Conservation (phyloP, 2,329 filamentous ascomycete species). For the Diaporthe sp. region DNA sequence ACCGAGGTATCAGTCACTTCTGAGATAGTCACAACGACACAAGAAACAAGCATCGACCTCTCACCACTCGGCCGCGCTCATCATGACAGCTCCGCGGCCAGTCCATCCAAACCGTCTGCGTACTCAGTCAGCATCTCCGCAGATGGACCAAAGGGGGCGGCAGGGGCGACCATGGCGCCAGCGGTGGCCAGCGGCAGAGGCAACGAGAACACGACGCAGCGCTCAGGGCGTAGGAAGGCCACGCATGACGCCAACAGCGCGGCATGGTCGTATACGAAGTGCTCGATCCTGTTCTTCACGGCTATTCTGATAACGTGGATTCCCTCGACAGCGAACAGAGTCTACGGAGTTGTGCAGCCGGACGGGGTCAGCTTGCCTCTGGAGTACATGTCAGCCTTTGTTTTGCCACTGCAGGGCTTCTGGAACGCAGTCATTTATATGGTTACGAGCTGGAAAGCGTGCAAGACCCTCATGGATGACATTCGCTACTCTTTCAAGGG, state of each 20-base stretch:
- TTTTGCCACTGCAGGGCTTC: conserved; percentile 85
- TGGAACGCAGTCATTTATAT: conserved; percentile 88
- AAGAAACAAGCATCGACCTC: conserved; percentile 50
- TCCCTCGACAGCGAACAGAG: conserved; percentile 81
- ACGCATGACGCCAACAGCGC: conserved; percentile 71
- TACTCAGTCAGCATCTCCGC: conserved; percentile 66
- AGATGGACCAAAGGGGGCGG: neutral
- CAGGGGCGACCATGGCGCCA: neutral
- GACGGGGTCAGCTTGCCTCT: conserved; percentile 68
- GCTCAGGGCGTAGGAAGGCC: conserved; percentile 51
- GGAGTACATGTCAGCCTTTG: conserved; percentile 78
- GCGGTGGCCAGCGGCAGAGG: conserved; percentile 15
- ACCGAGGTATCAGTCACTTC: conserved; percentile 76
- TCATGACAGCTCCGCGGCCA: conserved; percentile 3
- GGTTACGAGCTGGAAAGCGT: conserved; percentile 76
- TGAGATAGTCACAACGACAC: conserved; percentile 55
- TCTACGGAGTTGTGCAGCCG: conserved; percentile 76
- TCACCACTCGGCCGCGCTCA: conserved; percentile 47
- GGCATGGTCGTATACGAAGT: conserved; percentile 78
- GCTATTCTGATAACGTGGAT: conserved; percentile 82
- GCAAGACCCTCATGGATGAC: conserved; percentile 62
- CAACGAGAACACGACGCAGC: conserved; percentile 44
- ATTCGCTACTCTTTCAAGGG: conserved; percentile 42
- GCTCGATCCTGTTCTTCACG: conserved; percentile 78
- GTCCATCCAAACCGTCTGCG: conserved; percentile 42